Conservation (phyloP, 805 yeast species). For the Barnettozyma vustinii region DNA sequence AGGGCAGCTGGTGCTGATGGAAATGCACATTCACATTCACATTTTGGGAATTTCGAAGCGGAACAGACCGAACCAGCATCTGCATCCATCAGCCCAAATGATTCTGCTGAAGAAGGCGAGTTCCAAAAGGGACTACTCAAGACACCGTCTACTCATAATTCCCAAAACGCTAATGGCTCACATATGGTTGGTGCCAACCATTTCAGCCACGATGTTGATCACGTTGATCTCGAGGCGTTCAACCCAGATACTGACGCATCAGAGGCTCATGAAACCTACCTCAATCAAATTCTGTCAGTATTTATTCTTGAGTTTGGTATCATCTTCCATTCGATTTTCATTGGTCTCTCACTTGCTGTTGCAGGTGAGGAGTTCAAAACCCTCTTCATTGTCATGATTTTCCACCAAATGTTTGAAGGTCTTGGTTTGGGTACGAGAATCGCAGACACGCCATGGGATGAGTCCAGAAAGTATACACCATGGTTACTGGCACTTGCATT, state of each 20-base stretch:
- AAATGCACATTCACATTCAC: conserved; percentile 43
- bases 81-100: conserved; percentile 10
- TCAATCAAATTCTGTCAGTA: conserved; percentile 50
- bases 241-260: conserved; percentile 31
- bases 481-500: conserved; percentile 50
- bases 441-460: conserved; percentile 41
- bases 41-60: conserved; percentile 39
- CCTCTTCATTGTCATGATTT: conserved; percentile 61
- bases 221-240: conserved; percentile 39
- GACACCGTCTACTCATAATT: background rate
- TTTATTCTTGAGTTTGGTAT: conserved; percentile 74
- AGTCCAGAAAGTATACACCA: conserved; percentile 42
- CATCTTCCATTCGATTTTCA: conserved; percentile 75
- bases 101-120: conserved; percentile 8
- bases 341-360: conserved; percentile 74
- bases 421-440: conserved; percentile 78
- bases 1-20: conserved; percentile 23
- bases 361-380: conserved; percentile 72
- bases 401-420: conserved; percentile 84
- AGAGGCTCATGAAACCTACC: conserved; percentile 38
- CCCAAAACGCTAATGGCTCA: conserved; percentile 5
- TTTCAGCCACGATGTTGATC: conserved; percentile 38
- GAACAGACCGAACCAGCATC: conserved; percentile 3
- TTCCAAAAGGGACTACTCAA: background rate
- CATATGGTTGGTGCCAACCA: conserved; percentile 31